Conservation (phyloP, 2,329 filamentous ascomycete species). For the Monosporascus sp. region DNA sequence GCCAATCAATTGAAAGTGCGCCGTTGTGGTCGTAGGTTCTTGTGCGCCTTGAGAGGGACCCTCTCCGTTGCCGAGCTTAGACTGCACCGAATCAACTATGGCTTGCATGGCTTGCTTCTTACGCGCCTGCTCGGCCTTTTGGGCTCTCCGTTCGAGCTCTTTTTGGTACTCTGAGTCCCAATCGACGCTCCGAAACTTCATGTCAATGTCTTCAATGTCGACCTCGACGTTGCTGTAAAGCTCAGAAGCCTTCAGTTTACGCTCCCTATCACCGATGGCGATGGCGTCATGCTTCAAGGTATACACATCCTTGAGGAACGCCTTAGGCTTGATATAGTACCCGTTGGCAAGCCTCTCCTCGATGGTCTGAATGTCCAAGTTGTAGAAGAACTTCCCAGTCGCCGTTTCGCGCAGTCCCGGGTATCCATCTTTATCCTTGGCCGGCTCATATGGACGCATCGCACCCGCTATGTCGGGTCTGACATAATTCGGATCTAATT, state of each 20-base stretch:
- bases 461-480: slow-evolving; percentile 52
- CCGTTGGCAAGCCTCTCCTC: slow-evolving; percentile 96
- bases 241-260: slow-evolving; percentile 83
- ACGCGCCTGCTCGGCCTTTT: slow-evolving; percentile 54
- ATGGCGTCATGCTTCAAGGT: slow-evolving; percentile 80
- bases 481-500: slow-evolving; percentile 70
- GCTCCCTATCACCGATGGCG: slow-evolving; percentile 74
- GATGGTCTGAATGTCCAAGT: slow-evolving; percentile 86
- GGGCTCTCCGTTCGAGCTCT: slow-evolving; percentile 60
- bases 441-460: slow-evolving; percentile 71
- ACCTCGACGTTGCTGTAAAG: slow-evolving; percentile 91
- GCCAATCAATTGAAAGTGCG: slow-evolving; percentile 53
- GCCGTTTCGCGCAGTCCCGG: slow-evolving; percentile 69
- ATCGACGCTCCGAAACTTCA: slow-evolving; percentile 61
- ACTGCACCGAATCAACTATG: slow-evolving; percentile 43
- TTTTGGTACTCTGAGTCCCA: slow-evolving; percentile 78
- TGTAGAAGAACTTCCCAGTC: slow-evolving; percentile 87
- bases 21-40: slow-evolving; percentile 41
- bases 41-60: slow-evolving; percentile 31
- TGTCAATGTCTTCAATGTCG: slow-evolving; percentile 74
- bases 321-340: slow-evolving; percentile 85
- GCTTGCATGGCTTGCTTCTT: slow-evolving; percentile 60
- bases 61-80: slow-evolving; percentile 45
- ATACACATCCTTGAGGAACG: slow-evolving; percentile 85
- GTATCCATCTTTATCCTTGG: slow-evolving; percentile 72